A percentile compares a stretch with the other conserved stretches of the same genome.
These are phyloP conservation scores for Hymenoscyphus fructigenus DNA, from an alignment of 2,329 filamentous ascomycete genomes.

Conservation along the genomic window DNA sequence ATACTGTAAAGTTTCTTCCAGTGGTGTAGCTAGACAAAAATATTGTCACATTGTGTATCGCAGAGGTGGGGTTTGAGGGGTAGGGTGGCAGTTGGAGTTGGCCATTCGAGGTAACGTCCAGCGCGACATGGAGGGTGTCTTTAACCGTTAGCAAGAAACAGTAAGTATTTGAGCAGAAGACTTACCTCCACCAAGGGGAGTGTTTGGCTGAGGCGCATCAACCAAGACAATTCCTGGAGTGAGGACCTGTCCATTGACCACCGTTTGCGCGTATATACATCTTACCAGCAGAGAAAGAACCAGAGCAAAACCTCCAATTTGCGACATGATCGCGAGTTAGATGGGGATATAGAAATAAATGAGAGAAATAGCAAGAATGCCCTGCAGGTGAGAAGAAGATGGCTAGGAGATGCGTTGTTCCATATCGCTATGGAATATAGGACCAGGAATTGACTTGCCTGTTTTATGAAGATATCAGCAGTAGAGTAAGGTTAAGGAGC, in stretches of 20 bases:
- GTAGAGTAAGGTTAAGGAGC: too few species aligned
- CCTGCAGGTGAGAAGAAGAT: too few species aligned
- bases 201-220: conserved; percentile 64
- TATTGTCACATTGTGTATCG: conserved; percentile 63
- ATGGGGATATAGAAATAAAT: neutral
- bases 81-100: conserved; percentile 59
- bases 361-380: neutral
- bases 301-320: conserved; percentile 19
- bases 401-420: too few species aligned
- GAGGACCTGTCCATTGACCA: conserved; percentile 64
- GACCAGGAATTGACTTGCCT: neutral
- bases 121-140: conserved; percentile 59
- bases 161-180: conserved; percentile 15
- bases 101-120: conserved; percentile 67
- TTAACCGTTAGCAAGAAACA: conserved; percentile 17
- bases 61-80: conserved; percentile 51
- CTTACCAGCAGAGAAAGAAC: conserved; percentile 21
- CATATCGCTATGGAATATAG: too few species aligned
- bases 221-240: conserved; percentile 68
- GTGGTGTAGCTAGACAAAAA: conserved; percentile 66
- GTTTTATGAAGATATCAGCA: neutral
- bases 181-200: conserved; percentile 62
- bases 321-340: conserved; percentile 15
- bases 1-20: conserved; percentile 65
- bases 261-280: conserved; percentile 47